Conservation (phyloP, 371 early-diverging fungal genomes). For the Capillidium rhysosporum region DNA sequence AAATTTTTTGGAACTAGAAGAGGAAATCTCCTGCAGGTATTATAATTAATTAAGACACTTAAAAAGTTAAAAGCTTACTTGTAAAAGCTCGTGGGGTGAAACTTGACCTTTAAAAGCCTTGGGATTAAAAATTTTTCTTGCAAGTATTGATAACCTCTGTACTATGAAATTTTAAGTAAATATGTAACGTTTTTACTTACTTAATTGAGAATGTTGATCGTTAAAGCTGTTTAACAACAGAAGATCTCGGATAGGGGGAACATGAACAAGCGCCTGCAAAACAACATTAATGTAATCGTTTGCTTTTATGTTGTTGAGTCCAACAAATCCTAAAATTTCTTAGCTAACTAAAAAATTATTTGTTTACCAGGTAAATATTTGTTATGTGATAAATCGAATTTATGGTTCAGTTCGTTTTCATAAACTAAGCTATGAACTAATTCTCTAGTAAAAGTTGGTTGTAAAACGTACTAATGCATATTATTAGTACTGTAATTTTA, state of each 20-base stretch:
- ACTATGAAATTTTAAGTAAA: conserved; percentile 17
- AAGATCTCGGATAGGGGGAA: conserved; percentile 67
- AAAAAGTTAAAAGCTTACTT: conserved; percentile 18
- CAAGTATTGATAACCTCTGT: conserved; percentile 51
- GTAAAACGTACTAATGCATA: conserved; percentile 42
- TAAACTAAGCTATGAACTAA: conserved; percentile 53
- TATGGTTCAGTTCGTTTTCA: conserved; percentile 16
- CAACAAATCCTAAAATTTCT: conserved; percentile 52
- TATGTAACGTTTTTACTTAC: conserved; percentile 11
- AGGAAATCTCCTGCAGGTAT: conserved; percentile 46
- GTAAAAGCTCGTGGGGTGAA: conserved; percentile 87
- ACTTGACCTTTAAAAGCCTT: conserved; percentile 88
- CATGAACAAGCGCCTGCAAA: conserved; percentile 76
- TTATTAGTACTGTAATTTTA: neutral
- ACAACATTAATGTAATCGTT: conserved; percentile 92
- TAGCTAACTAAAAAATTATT: neutral
- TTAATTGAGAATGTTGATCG: conserved; percentile 25
- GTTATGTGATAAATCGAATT: conserved; percentile 73
- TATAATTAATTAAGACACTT: neutral
- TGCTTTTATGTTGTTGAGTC: conserved; percentile 87
- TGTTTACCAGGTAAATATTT: conserved; percentile 58
- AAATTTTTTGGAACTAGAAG: conserved; percentile 64
- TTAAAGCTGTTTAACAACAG: conserved; percentile 51
- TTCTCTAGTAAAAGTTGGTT: conserved; percentile 53
- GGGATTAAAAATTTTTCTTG: conserved; percentile 89